phyloP scores from a whole-genome alignment of 495 filamentous ascomycete species.

The Thermochaetoides thermophila region DNA sequence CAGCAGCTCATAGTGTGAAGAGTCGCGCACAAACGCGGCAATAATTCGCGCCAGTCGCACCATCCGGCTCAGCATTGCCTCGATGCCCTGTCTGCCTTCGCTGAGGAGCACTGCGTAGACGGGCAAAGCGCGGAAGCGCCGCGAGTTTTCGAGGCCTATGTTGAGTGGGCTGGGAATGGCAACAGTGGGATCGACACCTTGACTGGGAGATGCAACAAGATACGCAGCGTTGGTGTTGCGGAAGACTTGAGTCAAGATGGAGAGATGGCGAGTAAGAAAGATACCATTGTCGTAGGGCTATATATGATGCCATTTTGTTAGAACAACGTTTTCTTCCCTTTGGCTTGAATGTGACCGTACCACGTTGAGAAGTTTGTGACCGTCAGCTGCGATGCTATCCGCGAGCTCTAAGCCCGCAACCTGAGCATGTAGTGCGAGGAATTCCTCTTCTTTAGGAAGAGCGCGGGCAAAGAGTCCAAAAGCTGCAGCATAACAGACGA shows the following conservation, averaged over 20 bases:
- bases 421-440: constrained; percentile 36
- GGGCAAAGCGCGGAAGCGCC: constrained; percentile 77
- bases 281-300: constrained; percentile 86
- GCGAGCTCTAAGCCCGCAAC: constrained; percentile 62
- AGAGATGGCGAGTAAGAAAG: constrained; percentile 56
- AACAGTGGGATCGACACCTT: constrained; percentile 8
- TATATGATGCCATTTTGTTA: too few species aligned
- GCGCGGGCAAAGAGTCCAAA: constrained; percentile 74
- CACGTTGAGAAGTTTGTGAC: constrained; percentile 87
- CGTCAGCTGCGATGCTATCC: constrained; percentile 77
- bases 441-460: constrained; percentile 45
- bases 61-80: constrained; percentile 55
- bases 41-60: constrained; percentile 54
- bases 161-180: constrained; percentile 69
- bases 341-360: constrained; percentile 27
- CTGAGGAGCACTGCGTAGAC: constrained; percentile 70
- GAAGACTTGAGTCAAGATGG: constrained; percentile 48
- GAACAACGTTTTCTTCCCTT: too few species aligned
- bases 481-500: too few species aligned
- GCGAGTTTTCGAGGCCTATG: constrained; percentile 80
- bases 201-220: constrained; percentile 30
- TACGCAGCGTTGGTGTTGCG: constrained; percentile 80
- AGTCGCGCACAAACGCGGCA: constrained; percentile 43
- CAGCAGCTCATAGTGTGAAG: constrained; percentile 36
- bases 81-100: constrained; percentile 58